Conservation (phyloP, 352 stramenopile genomes). For the Phytophthora hibernalis region DNA sequence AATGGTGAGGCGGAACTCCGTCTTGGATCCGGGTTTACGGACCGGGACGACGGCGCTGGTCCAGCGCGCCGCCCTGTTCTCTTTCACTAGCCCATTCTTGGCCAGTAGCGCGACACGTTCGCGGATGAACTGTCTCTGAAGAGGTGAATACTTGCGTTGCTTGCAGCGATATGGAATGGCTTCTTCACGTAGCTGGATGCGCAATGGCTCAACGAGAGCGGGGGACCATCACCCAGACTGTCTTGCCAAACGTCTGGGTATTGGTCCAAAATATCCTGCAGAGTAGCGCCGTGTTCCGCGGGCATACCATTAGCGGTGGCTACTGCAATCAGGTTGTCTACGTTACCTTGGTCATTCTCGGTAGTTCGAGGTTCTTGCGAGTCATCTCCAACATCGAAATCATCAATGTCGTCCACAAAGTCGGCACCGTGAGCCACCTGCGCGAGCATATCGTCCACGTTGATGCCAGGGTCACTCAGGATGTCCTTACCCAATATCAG, state of each 20-base stretch:
- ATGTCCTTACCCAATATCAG: constrained; percentile 4
- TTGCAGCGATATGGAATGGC: neutral
- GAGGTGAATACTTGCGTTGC: constrained; percentile 7
- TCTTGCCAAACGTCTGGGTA: constrained; percentile 5
- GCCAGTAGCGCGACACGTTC: neutral
- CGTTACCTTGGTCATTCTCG: neutral
- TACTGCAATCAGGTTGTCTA: neutral
- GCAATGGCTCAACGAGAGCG: neutral
- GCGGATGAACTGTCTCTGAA: constrained; percentile 7
- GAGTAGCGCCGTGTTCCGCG: neutral
- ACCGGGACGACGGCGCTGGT: neutral
- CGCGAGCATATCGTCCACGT: constrained; percentile 14
- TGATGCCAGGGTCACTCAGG: constrained; percentile 4
- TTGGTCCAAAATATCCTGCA: neutral
- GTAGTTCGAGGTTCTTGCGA: neutral
- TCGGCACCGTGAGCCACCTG: constrained; percentile 8
- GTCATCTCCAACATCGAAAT: constrained; percentile 1
- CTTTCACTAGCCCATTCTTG: neutral
- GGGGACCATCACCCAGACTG: neutral
- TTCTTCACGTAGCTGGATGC: neutral
- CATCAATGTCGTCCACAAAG: constrained; percentile 3
- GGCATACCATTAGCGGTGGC: neutral
- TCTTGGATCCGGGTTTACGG: constrained; percentile 1
- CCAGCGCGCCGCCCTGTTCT: neutral
- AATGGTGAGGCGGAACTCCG: neutral